Conservation (phyloP, 2,329 filamentous ascomycete genomes). For the Curvularia sp. region DNA sequence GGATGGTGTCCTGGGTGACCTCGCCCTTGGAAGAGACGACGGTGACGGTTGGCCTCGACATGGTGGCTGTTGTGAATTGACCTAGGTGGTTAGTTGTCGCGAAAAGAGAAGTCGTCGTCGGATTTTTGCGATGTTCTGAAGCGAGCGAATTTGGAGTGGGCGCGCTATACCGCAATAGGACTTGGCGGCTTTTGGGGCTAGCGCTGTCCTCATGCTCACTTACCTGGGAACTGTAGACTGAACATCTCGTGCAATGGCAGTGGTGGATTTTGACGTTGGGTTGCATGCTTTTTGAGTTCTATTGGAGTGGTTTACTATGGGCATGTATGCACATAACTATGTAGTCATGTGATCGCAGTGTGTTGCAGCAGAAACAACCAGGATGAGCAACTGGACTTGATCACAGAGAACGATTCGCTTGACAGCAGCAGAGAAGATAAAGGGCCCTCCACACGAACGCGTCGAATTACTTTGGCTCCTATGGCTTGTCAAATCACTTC, state of each 20-base stretch:
- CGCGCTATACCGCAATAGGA: slow-evolving; percentile 1
- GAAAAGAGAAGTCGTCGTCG: slow-evolving; percentile 16
- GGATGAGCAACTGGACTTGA: neutral
- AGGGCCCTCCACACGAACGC: neutral
- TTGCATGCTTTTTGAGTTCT: neutral
- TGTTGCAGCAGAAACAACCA: neutral
- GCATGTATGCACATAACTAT: neutral
- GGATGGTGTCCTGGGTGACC: slow-evolving; percentile 85
- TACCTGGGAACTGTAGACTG: neutral
- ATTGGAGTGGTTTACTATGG: neutral
- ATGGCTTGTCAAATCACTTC: neutral
- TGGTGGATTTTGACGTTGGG: neutral
- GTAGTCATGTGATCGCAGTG: neutral
- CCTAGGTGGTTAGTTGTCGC: slow-evolving; percentile 42
- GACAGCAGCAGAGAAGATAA: neutral
- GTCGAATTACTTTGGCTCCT: neutral
- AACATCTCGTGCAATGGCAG: neutral
- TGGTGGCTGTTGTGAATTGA: slow-evolving; percentile 50
- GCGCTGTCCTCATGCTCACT: neutral
- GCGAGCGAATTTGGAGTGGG: slow-evolving; percentile 17
- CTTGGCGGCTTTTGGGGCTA: neutral
- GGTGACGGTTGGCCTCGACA: slow-evolving; percentile 95
- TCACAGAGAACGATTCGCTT: neutral
- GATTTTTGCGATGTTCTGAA: slow-evolving; percentile 8
- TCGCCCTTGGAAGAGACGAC: slow-evolving; percentile 96